Conservation (phyloP, 805 yeast species). For the Huiozyma sinensis region DNA sequence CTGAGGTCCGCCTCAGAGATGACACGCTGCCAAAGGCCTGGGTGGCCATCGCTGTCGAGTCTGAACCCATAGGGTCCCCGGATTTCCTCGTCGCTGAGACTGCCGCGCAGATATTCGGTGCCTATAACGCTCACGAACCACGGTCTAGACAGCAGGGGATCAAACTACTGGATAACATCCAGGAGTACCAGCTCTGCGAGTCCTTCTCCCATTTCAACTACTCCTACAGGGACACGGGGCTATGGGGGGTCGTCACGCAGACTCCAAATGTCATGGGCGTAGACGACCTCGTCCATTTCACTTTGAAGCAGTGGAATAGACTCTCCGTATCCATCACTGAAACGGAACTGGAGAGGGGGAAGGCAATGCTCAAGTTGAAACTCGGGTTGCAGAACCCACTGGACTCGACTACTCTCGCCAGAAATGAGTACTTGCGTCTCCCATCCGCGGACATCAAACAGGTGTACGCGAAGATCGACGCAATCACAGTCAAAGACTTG, state of each 20-base stretch:
- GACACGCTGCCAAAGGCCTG: conserved; percentile 77
- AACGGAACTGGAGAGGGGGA: conserved; percentile 70
- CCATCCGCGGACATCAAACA: background rate
- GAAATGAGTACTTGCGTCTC: background rate
- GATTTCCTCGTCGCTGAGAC: conserved; percentile 63
- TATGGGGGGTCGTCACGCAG: conserved; percentile 73
- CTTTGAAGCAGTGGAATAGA: conserved; percentile 83
- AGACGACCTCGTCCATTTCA: conserved; percentile 73
- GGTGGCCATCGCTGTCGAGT: conserved; percentile 63
- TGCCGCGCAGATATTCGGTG: conserved; percentile 54
- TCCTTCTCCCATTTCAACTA: conserved; percentile 59
- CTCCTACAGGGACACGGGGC: conserved; percentile 67
- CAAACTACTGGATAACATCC: conserved; percentile 57
- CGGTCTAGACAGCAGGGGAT: conserved; percentile 50
- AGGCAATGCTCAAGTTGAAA: conserved; percentile 56
- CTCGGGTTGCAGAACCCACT: conserved; percentile 29
- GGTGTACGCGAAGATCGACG: conserved; percentile 49
- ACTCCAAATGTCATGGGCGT: conserved; percentile 47
- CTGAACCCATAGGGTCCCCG: conserved; percentile 54
- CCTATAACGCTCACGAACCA: conserved; percentile 45
- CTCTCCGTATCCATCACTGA: conserved; percentile 64
- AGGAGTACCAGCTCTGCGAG: conserved; percentile 65
- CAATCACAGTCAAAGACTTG: conserved; percentile 47
- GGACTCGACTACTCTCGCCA: background rate
- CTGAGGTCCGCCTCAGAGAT: conserved; percentile 81